phyloP scores from a whole-genome alignment of 805 yeast species.

The Zygosaccharomyces bailii region DNA sequence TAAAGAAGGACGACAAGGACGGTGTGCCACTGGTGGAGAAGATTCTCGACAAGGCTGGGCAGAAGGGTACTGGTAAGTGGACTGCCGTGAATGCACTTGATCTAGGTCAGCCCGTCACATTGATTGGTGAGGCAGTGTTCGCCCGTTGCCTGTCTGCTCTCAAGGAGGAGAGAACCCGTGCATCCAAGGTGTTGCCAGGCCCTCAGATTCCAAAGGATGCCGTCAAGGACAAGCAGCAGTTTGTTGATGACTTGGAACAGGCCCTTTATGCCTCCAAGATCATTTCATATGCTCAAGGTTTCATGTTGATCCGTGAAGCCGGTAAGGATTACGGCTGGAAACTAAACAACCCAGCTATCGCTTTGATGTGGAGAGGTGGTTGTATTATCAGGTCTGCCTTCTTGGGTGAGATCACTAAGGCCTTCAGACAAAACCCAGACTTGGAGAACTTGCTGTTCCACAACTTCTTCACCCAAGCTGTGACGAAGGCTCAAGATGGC shows the following conservation, averaged over 20 bases:
- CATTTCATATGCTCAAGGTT: constrained; percentile 98
- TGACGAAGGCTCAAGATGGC: constrained; percentile 87
- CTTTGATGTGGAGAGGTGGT: constrained; percentile 99
- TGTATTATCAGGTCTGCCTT: constrained; percentile 98
- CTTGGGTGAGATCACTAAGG: constrained; percentile 94
- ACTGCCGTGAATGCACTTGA: constrained; percentile 97
- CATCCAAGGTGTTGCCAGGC: constrained; percentile 75
- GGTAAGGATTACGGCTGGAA: constrained; percentile 96
- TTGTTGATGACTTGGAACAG: constrained; percentile 92
- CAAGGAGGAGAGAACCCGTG: constrained; percentile 85
- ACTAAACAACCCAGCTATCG: constrained; percentile 96
- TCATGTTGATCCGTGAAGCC: constrained; percentile 98
- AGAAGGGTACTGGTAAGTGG: constrained; percentile 99
- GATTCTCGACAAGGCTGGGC: constrained; percentile 96
- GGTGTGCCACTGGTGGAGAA: constrained; percentile 94
- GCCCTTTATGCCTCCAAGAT: constrained; percentile 98
- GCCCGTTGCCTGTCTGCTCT: constrained; percentile 93
- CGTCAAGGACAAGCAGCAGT: constrained; percentile 71
- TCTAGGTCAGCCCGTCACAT: constrained; percentile 96
- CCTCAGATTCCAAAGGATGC: constrained; percentile 65
- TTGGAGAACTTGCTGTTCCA: constrained; percentile 94
- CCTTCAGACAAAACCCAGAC: constrained; percentile 90
- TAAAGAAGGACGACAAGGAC: constrained; percentile 83
- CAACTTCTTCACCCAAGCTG: constrained; percentile 89
- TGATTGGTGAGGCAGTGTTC: constrained; percentile 98